Evolutionary conservation across 2,329 filamentous ascomycete genomes (phyloP).

Genomic region (Ascocoryne sarcoides): DNA sequence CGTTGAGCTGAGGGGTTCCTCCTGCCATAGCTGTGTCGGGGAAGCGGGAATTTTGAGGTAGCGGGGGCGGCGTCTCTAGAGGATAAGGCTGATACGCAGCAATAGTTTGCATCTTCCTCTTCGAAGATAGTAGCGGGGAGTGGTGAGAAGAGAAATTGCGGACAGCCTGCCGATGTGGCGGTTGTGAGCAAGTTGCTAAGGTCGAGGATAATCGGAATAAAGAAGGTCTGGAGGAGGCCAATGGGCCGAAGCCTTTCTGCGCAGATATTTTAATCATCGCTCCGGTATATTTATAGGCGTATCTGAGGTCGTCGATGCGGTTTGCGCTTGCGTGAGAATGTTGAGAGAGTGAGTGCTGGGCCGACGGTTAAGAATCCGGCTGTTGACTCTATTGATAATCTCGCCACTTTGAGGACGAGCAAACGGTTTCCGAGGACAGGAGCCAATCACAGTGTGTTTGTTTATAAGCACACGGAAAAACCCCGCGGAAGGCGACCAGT

Average conservation of each 20-base stretch:
- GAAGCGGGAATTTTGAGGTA: conserved; percentile 44
- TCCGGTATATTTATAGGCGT: background rate
- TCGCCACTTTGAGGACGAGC: conserved; percentile 7
- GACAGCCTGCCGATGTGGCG: conserved; percentile 32
- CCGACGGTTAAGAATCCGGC: background rate
- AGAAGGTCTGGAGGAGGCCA: conserved; percentile 25
- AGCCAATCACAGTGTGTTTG: conserved; percentile 9
- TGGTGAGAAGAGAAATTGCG: conserved; percentile 40
- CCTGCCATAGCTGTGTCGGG: conserved; percentile 54
- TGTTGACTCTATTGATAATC: conserved; percentile 8
- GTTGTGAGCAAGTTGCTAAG: conserved; percentile 26
- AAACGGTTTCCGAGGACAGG: background rate
- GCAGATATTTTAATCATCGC: conserved; percentile 20
- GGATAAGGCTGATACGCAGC: conserved; percentile 54
- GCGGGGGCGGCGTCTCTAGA: conserved; percentile 45
- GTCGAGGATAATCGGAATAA: conserved; percentile 25
- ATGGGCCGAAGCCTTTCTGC: conserved; percentile 22
- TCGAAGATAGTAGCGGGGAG: conserved; percentile 38
- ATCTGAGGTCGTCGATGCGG: background rate
- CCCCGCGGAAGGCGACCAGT: no score
- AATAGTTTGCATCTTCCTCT: conserved; percentile 55
- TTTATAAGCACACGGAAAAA: conserved; percentile 6
- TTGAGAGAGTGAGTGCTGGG: conserved; percentile 1
- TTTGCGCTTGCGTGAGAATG: no score
- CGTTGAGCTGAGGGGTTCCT: conserved; percentile 33